phyloP scores from a whole-genome alignment of 371 early-diverging fungal genomes.

The Haplosporangium sp. region DNA sequence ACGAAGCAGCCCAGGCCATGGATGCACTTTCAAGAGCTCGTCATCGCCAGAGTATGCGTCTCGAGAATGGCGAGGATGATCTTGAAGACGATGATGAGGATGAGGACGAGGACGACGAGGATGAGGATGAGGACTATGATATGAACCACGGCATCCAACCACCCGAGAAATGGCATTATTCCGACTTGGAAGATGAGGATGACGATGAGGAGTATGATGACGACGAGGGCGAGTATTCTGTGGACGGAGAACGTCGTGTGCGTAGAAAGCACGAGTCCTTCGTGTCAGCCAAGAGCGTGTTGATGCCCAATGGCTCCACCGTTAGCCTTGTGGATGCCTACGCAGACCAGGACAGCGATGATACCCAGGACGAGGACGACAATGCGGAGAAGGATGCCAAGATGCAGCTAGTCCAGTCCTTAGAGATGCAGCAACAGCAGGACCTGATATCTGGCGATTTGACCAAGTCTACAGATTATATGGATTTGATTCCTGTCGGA shows the following conservation, averaged over 20 bases:
- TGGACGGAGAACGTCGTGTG: constrained; percentile 13
- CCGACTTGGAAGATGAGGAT: constrained; percentile 36
- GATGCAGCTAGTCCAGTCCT: constrained; percentile 10
- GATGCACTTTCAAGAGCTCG: constrained; percentile 43
- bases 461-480: constrained; percentile 14
- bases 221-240: constrained; percentile 12
- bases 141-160: constrained; percentile 24
- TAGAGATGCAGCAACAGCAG: constrained; percentile 15
- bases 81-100: constrained; percentile 33
- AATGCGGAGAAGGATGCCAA: not conserved
- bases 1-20: constrained; percentile 49
- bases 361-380: constrained; percentile 23
- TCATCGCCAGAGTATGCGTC: constrained; percentile 48
- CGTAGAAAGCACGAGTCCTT: constrained; percentile 46
- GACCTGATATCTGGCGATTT: constrained; percentile 12
- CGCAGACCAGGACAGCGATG: constrained; percentile 11
- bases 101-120: no score
- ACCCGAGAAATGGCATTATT: constrained; percentile 54
- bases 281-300: constrained; percentile 50
- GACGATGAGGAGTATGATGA: constrained; percentile 36
- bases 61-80: constrained; percentile 19
- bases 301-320: constrained; percentile 33
- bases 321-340: constrained; percentile 35
- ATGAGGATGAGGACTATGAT: constrained; percentile 23
- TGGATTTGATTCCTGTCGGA: constrained; percentile 8